Percentiles rank a stretch among this genome's conserved stretches.
phyloP scores from a whole-genome alignment of 176 grass and related monocot species.

The Oropetium thomaeum region DNA sequence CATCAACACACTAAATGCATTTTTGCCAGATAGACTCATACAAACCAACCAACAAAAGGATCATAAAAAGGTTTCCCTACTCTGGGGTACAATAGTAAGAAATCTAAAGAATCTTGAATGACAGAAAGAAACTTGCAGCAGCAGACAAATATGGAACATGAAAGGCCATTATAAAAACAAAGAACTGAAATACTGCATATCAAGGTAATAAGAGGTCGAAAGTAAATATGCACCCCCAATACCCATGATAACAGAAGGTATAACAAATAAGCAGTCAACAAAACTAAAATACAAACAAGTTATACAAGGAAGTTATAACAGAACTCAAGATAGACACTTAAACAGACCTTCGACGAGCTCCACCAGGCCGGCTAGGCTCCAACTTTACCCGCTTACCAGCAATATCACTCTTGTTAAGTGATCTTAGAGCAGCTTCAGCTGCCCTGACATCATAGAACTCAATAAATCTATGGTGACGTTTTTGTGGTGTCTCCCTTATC shows the following conservation, averaged over 20 bases:
- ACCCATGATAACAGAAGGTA: background rate
- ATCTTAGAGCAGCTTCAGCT: conserved; percentile 51
- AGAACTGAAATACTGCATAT: background rate
- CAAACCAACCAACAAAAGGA: background rate
- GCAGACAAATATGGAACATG: background rate
- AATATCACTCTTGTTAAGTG: conserved; percentile 56
- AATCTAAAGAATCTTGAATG: background rate
- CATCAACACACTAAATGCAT: background rate
- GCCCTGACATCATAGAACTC: conserved; percentile 63
- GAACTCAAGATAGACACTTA: background rate
- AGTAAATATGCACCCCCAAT: background rate
- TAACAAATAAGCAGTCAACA: background rate
- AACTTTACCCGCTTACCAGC: conserved; percentile 56
- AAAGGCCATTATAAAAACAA: background rate
- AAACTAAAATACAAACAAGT: background rate
- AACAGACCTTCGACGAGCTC: conserved; percentile 52
- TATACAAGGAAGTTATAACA: background rate
- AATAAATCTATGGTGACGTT: conserved; percentile 56
- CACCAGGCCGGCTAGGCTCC: conserved; percentile 55
- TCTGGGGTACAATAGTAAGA: background rate
- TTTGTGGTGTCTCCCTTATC: conserved; percentile 64
- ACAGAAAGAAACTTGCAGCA: background rate
- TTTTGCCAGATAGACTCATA: background rate
- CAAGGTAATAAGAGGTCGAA: background rate
- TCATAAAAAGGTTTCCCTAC: background rate